Evolutionary conservation across 148 eudicot genomes (phyloP), one percentile per base, ranked within the genome.

Genomic region (Fagopyrum esculentum): DNA sequence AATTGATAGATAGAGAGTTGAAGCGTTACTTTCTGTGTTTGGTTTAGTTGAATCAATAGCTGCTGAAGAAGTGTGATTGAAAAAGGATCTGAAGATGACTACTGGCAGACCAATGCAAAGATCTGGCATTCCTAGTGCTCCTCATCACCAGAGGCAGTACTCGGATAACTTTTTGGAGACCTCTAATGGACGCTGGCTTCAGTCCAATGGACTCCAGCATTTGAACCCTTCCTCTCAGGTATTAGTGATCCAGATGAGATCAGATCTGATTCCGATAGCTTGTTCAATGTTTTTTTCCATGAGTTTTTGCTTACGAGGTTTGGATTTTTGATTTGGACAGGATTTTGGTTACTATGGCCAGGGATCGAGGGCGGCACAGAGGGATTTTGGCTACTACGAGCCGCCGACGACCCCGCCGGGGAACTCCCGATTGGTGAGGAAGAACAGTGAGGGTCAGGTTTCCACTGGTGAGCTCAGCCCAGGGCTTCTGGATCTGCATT

Each of bases 401-500:
- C 88, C 77, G 16, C 83, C 91, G 6, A 78, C 78, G 78, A 87
- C 91, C 30, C 97, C 98, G 44, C 87, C 89, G 2, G 86, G 71
- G 78, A 82, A 79, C 79, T 70, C 83, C n/a, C 84, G 88, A 51
- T 57, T 82, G 47, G 69, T 80, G 49, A 82, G 93, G 80, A 86
- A 77, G 80, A 91, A 85, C 74, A 84, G 88, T 6, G 96, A 84
- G 44, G 93, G 82, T 17, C 85, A 84, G 68, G 83, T 87, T 29
- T 85, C 85, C 6, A 84, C 88, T 0, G 88, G 75, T 74, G 91
- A 88, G 72, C 84, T 80, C 73, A 91, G 98, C 76, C 97, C 98
- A 44, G 98, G 98, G 40, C 83, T 94, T 2, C 82, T 94, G 75
- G 98, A 94, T 91, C 91, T 94, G 79, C 96, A 94, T 77, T 90